Evolutionary conservation across 371 early-diverging fungal species (phyloP).

Genomic region (Paramicrosporidium saccamoebae): DNA sequence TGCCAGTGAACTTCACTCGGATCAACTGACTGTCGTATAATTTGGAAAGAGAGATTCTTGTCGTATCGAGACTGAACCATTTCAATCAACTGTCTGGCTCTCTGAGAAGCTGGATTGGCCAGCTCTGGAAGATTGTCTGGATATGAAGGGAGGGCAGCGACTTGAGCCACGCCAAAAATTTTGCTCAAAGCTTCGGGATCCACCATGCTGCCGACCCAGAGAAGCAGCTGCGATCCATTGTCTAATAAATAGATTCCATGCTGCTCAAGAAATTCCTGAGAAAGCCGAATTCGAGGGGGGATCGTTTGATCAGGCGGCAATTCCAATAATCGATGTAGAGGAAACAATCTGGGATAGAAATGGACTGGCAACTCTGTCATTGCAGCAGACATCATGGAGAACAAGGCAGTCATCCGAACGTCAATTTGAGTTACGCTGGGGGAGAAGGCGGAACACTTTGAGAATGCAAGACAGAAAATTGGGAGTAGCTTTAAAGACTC

Average conservation of each 20-base stretch:
- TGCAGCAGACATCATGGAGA: conserved; percentile 23
- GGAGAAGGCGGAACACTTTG: conserved; percentile 37
- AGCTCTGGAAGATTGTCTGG: conserved; percentile 14
- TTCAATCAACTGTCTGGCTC: conserved; percentile 7
- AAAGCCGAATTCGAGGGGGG: conserved; percentile 31
- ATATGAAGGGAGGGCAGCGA: conserved; percentile 9
- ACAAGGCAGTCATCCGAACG: conserved; percentile 33
- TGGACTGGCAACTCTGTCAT: conserved; percentile 24
- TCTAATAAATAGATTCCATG: conserved; percentile 43
- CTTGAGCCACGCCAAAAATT: conserved; percentile 27
- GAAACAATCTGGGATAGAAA: conserved; percentile 50
- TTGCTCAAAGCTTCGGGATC: conserved; percentile 16
- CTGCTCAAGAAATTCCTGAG: conserved; percentile 27
- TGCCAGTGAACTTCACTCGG: conserved; percentile 15
- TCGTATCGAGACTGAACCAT: conserved; percentile 1
- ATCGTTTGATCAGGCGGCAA: conserved; percentile 9
- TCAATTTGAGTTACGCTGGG: conserved; percentile 21
- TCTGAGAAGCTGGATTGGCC: conserved; percentile 7
- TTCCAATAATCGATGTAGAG: conserved; percentile 18
- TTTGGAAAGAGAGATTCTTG: conserved; percentile 8
- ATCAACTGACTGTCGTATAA: conserved; percentile 23
- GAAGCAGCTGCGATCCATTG: conserved; percentile 30
- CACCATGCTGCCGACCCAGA: conserved; percentile 57
- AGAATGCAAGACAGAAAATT: conserved; percentile 43
- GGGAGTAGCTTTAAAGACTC: conserved; percentile 81